These are phyloP conservation scores for Phytophthora nicotianae DNA, from an alignment of 352 stramenopile species.

Conservation along the genomic window DNA sequence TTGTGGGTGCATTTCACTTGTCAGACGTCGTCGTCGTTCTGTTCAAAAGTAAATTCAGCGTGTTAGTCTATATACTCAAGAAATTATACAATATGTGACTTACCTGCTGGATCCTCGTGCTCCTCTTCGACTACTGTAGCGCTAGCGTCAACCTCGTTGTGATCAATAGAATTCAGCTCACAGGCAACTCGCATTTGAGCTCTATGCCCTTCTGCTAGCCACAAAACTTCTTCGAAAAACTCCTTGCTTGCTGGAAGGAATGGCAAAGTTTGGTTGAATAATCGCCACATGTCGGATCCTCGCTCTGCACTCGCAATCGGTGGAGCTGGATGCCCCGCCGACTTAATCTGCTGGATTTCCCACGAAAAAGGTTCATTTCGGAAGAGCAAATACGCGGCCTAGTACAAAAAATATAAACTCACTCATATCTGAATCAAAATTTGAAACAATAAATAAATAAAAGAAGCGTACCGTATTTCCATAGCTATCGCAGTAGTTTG, in stretches of 20 bases:
- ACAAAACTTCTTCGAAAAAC: conserved; percentile 80
- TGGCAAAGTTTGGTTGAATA: conserved; percentile 78
- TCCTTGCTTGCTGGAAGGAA: conserved; percentile 82
- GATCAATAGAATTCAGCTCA: neutral
- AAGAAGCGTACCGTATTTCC: conserved; percentile 56
- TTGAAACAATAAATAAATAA: neutral
- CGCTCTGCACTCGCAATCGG: conserved; percentile 51
- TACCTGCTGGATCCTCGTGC: conserved; percentile 29
- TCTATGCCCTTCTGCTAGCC: conserved; percentile 37
- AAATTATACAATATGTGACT: neutral
- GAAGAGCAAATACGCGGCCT: conserved; percentile 70
- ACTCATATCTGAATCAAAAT: no score
- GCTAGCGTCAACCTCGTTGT: neutral
- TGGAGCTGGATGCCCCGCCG: conserved; percentile 59
- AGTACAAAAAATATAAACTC: neutral
- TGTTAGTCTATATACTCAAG: neutral
- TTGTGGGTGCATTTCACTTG: conserved; percentile 82
- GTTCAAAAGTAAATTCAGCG: conserved; percentile 1
- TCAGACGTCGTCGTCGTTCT: conserved; percentile 55
- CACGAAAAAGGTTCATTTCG: conserved; percentile 50
- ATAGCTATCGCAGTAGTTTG: conserved; percentile 95
- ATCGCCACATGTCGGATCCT: conserved; percentile 68
- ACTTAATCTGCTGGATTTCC: conserved; percentile 59
- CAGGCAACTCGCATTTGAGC: neutral
- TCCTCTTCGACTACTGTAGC: conserved; percentile 1